These are phyloP conservation scores for Postia placenta DNA, from an alignment of 768 basidiomycete genomes.

Conservation along the genomic window DNA sequence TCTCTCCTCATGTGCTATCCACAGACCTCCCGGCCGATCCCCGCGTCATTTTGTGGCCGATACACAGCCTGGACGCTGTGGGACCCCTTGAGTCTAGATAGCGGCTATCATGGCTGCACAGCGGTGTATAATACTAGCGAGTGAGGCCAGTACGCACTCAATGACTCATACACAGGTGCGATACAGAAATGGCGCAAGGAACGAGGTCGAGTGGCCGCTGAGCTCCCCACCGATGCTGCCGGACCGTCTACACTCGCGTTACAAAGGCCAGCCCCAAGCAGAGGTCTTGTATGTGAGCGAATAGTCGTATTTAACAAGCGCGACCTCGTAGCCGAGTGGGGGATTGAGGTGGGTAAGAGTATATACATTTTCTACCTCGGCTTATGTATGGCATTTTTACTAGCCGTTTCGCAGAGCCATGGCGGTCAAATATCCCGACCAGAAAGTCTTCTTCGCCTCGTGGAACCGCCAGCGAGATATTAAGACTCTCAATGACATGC, in stretches of 20 bases:
- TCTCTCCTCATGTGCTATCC: not conserved
- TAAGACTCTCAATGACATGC: conserved; percentile 52
- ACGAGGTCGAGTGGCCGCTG: conserved; percentile 40
- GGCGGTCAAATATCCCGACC: conserved; percentile 63
- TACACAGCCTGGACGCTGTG: too few relatives aligned
- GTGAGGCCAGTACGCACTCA: not conserved
- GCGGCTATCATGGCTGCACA: too few relatives aligned
- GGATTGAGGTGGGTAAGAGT: conserved; percentile 61
- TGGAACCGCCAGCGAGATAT: conserved; percentile 65
- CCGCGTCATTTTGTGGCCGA: not conserved
- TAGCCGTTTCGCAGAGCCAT: conserved; percentile 75
- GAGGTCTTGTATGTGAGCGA: conserved; percentile 56
- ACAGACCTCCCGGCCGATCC: not conserved
- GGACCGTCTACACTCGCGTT: not conserved
- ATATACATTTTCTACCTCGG: conserved; percentile 2
- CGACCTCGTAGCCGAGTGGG: conserved; percentile 86
- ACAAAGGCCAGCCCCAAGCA: conserved; percentile 11
- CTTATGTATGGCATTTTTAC: not conserved
- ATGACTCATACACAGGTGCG: conserved; percentile 34
- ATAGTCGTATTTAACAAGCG: conserved; percentile 91
- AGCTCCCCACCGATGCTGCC: conserved; percentile 12
- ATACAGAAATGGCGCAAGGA: conserved; percentile 65
- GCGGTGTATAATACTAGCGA: too few relatives aligned
- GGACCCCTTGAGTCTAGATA: too few relatives aligned
- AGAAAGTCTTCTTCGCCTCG: conserved; percentile 64